Base-by-base conservation (phyloP, 257 asterid genomes). In the Petrea volubilis region DNA sequence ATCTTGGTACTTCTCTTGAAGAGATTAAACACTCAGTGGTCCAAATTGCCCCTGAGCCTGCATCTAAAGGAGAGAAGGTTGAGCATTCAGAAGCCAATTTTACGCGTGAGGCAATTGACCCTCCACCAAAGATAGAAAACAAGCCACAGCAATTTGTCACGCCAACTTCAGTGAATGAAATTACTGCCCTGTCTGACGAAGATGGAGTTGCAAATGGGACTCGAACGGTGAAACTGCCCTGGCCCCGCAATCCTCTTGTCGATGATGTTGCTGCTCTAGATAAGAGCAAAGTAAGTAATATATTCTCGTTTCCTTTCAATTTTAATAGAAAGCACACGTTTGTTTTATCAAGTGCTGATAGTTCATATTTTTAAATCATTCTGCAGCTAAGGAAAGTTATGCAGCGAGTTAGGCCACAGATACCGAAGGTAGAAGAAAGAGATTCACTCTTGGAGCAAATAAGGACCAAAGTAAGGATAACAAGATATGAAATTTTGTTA, bases 351-450 rank as follows among this genome's bases (percentile, higher is more conserved):
- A 64, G 40, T 65, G 68, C 56, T 36, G 38, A 12, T 27, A n/a
- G 55, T 55, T 74, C 59, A 64, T 55, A 55, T 38, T 70, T 60
- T 67, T 69, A 23, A 62, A 64, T 76, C 27, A 18, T 77, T 61
- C 61, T 86, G 85, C 88, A 89, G 96, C 69, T 88, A 64, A 85
- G 88, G 80, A 88, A 81, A 79, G 93, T 86, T 56, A 68, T 82
- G 15, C 87, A 84, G 28, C 83, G 84, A 14, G 64, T 56, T 36
- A 79, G 44, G 67, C 85, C 89, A 56, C 71, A 74, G 31, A 59
- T 76, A 25, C 82, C 56, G 53, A 79, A 80, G 78, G 87, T 53
- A 17, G 92, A 80, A 46, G 96, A 86, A 64, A 84, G 79, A 86
- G 90, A 81, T 74, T 78, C 89, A 31, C 60, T 86, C 49, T 59